Evolutionary conservation across 129 eudicot genomes (phyloP).

Genomic region (Cynara cardunculus): DNA sequence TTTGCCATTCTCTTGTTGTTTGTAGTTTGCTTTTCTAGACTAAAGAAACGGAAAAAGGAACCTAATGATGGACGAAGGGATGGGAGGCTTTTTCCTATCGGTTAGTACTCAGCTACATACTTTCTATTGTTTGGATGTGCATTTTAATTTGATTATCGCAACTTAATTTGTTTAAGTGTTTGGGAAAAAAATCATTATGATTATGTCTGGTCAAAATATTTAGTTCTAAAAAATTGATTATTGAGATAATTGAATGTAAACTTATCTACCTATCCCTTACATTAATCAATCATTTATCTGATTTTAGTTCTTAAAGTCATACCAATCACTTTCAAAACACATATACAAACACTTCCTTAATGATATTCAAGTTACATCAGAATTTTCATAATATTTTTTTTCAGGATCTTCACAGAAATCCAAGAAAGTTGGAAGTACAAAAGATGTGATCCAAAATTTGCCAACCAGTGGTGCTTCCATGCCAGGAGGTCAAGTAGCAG

Average conservation of each 20-base stretch:
- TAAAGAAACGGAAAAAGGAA: conserved; percentile 12
- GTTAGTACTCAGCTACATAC: conserved; percentile 16
- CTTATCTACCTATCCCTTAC: too few relatives aligned
- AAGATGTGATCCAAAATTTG: background rate
- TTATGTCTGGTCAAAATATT: too few relatives aligned
- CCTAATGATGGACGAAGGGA: conserved; percentile 10
- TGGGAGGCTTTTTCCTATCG: conserved; percentile 8
- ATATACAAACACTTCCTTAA: background rate
- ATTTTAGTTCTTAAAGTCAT: background rate
- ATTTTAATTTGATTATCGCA: too few relatives aligned
- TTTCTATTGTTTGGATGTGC: background rate
- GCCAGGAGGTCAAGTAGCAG: conserved; percentile 12
- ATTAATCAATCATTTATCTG: background rate
- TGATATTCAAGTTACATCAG: background rate
- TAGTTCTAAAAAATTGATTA: background rate
- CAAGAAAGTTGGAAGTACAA: conserved; percentile 3
- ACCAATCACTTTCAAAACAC: background rate
- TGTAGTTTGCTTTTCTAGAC: conserved; percentile 21
- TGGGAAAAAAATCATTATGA: too few relatives aligned
- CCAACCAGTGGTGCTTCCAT: conserved; percentile 22
- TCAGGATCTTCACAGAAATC: conserved; percentile 20
- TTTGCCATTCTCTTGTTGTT: conserved; percentile 22
- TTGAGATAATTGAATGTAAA: too few relatives aligned
- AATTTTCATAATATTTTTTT: background rate
- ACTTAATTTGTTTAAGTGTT: too few relatives aligned